Evolutionary conservation across 768 basidiomycete species (phyloP), one percentile per base, ranked within the genome.

Genomic region (Termitomyces sp.): DNA sequence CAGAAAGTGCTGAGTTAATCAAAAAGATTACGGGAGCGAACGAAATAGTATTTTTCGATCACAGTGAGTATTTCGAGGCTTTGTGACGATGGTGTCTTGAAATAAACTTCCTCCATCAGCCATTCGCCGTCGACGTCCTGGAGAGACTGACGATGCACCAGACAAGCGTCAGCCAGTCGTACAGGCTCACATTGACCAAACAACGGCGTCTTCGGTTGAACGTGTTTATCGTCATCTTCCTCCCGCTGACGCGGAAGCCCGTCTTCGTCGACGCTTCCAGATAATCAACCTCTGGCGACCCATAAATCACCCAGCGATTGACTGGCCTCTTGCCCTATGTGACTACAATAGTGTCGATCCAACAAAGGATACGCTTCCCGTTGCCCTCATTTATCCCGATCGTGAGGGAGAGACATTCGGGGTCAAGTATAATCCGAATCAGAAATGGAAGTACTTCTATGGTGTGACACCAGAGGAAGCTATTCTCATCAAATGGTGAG

Each of bases 1-100:
- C 78, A 0, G 86, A 88, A 66, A 80, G 79, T 59, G 70, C 74
- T 15, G 79, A 80, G 62, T 69, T 85, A 39, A 64, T 86, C 40
- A 85, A 86, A 70, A 64, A 79, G 54, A 51, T 81, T 9, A 85
- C 84, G 0, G 84, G 86, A 3, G 86, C 85, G 0, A 79, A 72
- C 58, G 70, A 74, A 23, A 81, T 84, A 9, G 78, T 69, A 7
- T 42, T 85, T 13, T 88, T 87, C 58, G 84, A 86, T 59, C 84
- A 86, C 62, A 85, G 85, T 83, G 54, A 51, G 83, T 60, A 18
- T 38, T 18, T 49, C 44, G 39, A 33, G 33, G 3, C 23, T 23
- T 12, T 20, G 31, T 15, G n/a, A n/a, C 29, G 5, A 29, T 9
- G 5, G 23, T 32, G 6, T 7, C 15, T 48, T 13, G 3, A 53